A percentile compares a stretch with the other conserved stretches of the same genome.
Evolutionary conservation across 2,329 filamentous ascomycete species (phyloP).

Genomic region (Fusarium nisikadoi): DNA sequence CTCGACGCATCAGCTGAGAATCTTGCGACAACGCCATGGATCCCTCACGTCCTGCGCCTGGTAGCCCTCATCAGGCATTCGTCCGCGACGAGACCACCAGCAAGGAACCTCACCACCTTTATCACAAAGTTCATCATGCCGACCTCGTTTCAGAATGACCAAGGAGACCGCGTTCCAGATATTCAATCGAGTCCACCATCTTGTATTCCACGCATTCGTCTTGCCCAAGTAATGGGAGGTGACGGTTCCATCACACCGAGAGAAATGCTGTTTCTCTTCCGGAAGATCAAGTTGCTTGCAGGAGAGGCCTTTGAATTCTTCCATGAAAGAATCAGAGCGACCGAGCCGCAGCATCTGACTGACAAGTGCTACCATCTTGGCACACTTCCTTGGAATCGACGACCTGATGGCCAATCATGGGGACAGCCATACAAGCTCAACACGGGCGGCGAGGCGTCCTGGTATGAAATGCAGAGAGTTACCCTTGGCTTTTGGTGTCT

Average conservation of each 20-base stretch:
- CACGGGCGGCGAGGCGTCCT: slow-evolving; percentile 11
- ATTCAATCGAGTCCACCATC: slow-evolving; percentile 2
- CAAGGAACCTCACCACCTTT: slow-evolving; percentile 1
- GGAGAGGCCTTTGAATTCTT: slow-evolving; percentile 21
- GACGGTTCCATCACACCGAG: neutral
- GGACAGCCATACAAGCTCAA: slow-evolving; percentile 13
- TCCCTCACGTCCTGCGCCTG: slow-evolving; percentile 19
- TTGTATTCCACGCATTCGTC: neutral
- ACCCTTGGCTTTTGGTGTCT: slow-evolving; percentile 19
- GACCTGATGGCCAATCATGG: slow-evolving; percentile 7
- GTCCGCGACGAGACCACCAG: neutral
- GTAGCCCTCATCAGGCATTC: slow-evolving; percentile 18
- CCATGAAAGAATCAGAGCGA: neutral
- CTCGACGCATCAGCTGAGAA: slow-evolving; percentile 11
- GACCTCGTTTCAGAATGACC: neutral
- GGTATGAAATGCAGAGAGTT: slow-evolving; percentile 28
- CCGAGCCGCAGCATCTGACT: slow-evolving; percentile 9
- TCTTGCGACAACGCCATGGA: slow-evolving; percentile 13
- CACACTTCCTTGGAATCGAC: slow-evolving; percentile 1
- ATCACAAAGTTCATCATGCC: slow-evolving; percentile 12
- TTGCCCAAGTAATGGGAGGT: neutral
- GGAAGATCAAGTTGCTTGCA: slow-evolving; percentile 9
- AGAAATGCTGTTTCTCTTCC: slow-evolving; percentile 16
- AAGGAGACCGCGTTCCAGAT: neutral
- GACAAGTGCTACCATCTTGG: slow-evolving; percentile 8